Evolutionary conservation across 192 early-diverging fungal species (phyloP).

Genomic region (Radiomyces spectabilis): DNA sequence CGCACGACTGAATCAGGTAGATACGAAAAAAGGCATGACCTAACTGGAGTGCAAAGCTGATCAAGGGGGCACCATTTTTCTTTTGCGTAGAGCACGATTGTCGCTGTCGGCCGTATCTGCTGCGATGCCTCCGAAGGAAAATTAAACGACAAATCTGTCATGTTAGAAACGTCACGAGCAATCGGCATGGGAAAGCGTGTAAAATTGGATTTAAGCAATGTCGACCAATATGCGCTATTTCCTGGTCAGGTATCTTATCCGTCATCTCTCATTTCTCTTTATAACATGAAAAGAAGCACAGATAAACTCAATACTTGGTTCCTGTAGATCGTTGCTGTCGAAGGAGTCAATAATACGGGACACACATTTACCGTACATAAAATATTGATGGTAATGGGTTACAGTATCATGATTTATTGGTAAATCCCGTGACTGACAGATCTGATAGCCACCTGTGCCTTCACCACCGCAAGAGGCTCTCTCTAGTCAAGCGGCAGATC

Average conservation of each 20-base stretch:
- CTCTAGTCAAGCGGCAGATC: no score
- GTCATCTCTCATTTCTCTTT: no score
- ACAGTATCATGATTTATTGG: constrained; percentile 1
- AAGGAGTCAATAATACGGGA: constrained; percentile 57
- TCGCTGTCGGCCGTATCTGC: constrained; percentile 74
- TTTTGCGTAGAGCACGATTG: constrained; percentile 49
- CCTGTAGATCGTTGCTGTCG: constrained; percentile 53
- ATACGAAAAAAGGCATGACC: no score
- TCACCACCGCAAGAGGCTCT: no score
- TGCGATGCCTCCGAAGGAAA: constrained; percentile 57
- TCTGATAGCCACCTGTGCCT: constrained; percentile 42
- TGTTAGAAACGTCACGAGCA: constrained; percentile 74
- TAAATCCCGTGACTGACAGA: no score
- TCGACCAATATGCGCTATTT: constrained; percentile 68
- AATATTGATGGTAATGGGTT: constrained; percentile 41
- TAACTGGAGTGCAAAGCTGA: no score
- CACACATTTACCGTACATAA: constrained; percentile 44
- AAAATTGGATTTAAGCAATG: constrained; percentile 48
- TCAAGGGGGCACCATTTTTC: no score
- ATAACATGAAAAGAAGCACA: constrained; percentile 4
- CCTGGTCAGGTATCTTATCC: constrained; percentile 63
- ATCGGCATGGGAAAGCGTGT: constrained; percentile 69
- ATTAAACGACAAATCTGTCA: constrained; percentile 61
- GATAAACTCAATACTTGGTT: neutral
- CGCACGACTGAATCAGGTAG: constrained; percentile 15